These are phyloP conservation scores for Mycosarcoma mackinlayi DNA, from an alignment of 1,284 basidiomycete species.

Conservation along the genomic window DNA sequence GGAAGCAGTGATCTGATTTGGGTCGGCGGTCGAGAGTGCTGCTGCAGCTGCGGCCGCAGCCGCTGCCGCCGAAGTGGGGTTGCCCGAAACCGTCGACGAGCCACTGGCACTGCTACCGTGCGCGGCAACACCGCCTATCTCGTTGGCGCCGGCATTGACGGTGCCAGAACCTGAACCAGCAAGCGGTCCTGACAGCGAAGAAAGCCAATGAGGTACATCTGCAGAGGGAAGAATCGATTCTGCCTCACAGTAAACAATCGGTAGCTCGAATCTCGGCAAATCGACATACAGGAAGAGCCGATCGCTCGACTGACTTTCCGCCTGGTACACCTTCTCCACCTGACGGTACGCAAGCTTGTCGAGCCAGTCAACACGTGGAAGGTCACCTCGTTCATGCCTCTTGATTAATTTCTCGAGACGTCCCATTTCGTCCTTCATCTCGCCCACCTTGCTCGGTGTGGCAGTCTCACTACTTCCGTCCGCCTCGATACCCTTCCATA, in stretches of 20 bases:
- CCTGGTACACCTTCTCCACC: constrained; percentile 77
- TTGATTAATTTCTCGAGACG: constrained; percentile 94
- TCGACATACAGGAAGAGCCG: constrained; percentile 86
- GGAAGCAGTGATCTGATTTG: constrained; percentile 71
- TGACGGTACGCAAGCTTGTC: constrained; percentile 91
- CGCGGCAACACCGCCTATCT: not conserved
- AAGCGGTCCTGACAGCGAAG: constrained; percentile 13
- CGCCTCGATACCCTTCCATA: constrained; percentile 85
- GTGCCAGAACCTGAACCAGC: constrained; percentile 15
- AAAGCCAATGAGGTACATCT: constrained; percentile 20
- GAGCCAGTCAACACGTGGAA: constrained; percentile 94
- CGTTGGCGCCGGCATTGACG: not conserved
- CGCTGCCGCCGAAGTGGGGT: constrained; percentile 29
- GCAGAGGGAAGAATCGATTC: constrained; percentile 40
- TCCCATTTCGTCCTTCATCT: constrained; percentile 85
- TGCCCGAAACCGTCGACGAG: constrained; percentile 10
- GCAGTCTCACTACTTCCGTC: constrained; percentile 83
- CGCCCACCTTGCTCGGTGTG: constrained; percentile 74
- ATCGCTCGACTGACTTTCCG: constrained; percentile 46
- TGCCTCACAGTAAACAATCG: constrained; percentile 86
- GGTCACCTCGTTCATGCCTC: constrained; percentile 91
- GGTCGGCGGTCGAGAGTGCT: constrained; percentile 67
- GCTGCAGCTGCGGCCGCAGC: constrained; percentile 44
- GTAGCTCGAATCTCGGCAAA: constrained; percentile 95
- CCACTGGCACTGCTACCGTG: constrained; percentile 10